phyloP scores from a whole-genome alignment of 1,284 basidiomycete genomes.

The Sanghuangporus sanghuang region DNA sequence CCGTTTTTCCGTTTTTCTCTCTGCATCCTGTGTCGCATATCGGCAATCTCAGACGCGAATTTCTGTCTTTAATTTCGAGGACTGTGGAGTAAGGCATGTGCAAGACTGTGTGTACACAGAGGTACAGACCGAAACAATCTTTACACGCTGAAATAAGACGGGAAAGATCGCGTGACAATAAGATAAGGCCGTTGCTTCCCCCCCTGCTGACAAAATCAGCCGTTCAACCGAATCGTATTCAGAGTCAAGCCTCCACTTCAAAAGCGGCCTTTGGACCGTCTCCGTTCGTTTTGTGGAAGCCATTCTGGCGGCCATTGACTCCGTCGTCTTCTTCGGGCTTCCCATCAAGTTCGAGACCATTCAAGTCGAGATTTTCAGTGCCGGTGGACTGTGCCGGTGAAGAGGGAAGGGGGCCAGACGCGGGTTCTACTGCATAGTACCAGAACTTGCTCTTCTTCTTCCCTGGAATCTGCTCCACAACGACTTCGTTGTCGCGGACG shows the following conservation, averaged over 20 bases:
- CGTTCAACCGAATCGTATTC: not conserved
- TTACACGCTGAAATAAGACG: conserved; percentile 15
- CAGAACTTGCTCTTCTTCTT: conserved; percentile 79
- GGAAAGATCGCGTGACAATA: conserved; percentile 11
- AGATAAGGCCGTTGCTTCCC: conserved; percentile 3
- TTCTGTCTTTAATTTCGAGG: conserved; percentile 11
- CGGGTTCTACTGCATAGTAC: conserved; percentile 76
- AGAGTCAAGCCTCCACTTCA: conserved; percentile 2
- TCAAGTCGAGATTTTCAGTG: conserved; percentile 1
- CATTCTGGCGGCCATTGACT: not conserved
- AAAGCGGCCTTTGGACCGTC: not conserved
- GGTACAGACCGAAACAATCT: conserved; percentile 14
- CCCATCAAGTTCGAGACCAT: conserved; percentile 3
- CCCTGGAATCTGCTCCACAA: conserved; percentile 64
- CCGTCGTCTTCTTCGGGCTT: not conserved
- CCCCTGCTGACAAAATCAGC: conserved; percentile 9
- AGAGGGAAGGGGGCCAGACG: conserved; percentile 29
- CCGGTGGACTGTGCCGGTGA: conserved; percentile 21
- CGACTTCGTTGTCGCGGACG: conserved; percentile 60
- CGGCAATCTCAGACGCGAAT: conserved; percentile 4
- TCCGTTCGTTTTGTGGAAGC: not conserved
- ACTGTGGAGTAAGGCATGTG: conserved; percentile 12
- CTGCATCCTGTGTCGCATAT: not conserved
- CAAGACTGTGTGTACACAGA: conserved; percentile 14
- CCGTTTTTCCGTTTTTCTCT: not conserved